Evolutionary conservation across 2,329 filamentous ascomycete genomes (phyloP).

Genomic region (Aspergillus cejpii): DNA sequence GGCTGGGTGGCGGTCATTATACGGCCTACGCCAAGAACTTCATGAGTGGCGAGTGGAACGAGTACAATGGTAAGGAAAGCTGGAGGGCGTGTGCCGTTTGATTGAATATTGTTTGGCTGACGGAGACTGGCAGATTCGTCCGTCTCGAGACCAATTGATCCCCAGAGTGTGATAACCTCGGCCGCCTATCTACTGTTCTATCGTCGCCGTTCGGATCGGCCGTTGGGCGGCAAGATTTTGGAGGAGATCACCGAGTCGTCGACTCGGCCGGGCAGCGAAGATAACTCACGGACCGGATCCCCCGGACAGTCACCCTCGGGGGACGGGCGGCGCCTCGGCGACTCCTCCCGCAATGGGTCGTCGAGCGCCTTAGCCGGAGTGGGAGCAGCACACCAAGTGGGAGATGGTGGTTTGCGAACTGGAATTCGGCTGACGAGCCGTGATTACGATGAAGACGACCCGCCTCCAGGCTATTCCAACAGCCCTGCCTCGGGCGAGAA

Average conservation of each 20-base stretch:
- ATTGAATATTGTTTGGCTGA: constrained; percentile 37
- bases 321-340: constrained; percentile 83
- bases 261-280: constrained; percentile 47
- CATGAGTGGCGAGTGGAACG: constrained; percentile 82
- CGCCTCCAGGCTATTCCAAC: constrained; percentile 29
- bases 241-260: constrained; percentile 62
- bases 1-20: constrained; percentile 90
- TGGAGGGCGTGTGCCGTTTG: background rate
- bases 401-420: constrained; percentile 53
- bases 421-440: constrained; percentile 30
- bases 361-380: constrained; percentile 77
- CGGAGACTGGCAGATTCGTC: constrained; percentile 57
- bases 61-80: constrained; percentile 73
- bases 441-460: constrained; percentile 17
- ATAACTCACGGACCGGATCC: constrained; percentile 39
- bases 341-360: constrained; percentile 82
- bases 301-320: constrained; percentile 54
- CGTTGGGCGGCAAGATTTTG: constrained; percentile 73
- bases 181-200: constrained; percentile 95
- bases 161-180: constrained; percentile 59
- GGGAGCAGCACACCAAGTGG: constrained; percentile 65
- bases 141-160: constrained; percentile 57
- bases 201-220: constrained; percentile 67
- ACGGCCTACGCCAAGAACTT: constrained; percentile 94
- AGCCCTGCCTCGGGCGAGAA: constrained; percentile 20